Conservation (phyloP, 2,329 filamentous ascomycete genomes). For the Microdochium nivale region DNA sequence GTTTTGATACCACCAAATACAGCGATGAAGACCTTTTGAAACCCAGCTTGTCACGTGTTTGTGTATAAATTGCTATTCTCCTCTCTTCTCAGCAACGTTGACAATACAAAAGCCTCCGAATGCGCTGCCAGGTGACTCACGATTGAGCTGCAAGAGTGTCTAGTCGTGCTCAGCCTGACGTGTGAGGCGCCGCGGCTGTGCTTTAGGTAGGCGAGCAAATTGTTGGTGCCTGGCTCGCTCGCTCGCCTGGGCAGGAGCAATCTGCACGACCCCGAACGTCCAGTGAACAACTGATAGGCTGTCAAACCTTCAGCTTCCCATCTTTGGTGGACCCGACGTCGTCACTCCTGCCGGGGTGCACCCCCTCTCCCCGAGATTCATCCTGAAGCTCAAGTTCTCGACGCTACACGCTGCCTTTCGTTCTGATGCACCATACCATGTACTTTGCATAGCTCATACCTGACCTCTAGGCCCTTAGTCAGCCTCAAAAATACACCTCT, state of each 20-base stretch:
- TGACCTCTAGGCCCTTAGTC: neutral
- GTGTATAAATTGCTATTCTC: too few relatives aligned
- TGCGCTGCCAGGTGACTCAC: too few relatives aligned
- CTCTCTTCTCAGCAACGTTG: too few relatives aligned
- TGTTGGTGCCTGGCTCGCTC: neutral
- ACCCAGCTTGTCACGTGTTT: neutral
- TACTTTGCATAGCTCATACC: too few relatives aligned
- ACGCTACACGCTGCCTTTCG: too few relatives aligned
- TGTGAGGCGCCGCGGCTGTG: neutral
- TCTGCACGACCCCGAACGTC: neutral
- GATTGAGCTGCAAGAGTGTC: too few relatives aligned
- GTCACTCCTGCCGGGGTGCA: neutral
- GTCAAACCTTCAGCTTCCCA: neutral
- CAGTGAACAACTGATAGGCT: neutral
- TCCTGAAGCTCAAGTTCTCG: neutral
- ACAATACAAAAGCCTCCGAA: too few relatives aligned
- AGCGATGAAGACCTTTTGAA: neutral
- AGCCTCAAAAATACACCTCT: neutral
- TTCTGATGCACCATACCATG: too few relatives aligned
- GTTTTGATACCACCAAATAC: slow-evolving; percentile 1
- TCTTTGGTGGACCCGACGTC: neutral
- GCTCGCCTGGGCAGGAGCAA: neutral
- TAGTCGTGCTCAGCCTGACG: too few relatives aligned
- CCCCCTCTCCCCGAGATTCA: neutral
- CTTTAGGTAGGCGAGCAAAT: neutral